Conservation (phyloP, 306 rosid species). For the Begonia fuchsioides region DNA sequence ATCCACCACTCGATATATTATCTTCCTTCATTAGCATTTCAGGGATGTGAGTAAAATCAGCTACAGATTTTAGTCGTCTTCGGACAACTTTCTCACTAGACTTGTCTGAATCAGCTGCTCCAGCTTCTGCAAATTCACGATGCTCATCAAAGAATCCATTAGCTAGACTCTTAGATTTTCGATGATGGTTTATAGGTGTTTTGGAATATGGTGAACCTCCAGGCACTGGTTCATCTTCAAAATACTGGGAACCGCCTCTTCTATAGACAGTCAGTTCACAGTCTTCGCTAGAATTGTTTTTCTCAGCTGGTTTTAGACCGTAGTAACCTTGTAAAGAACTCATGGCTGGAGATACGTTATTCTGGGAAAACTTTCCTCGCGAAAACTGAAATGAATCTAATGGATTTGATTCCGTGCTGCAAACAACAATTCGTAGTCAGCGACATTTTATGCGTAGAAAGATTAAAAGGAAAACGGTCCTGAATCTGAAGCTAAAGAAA, state of each 20-base stretch:
- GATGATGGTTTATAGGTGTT: slow-evolving; percentile 20
- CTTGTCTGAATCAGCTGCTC: slow-evolving; percentile 23
- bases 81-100: slow-evolving; percentile 32
- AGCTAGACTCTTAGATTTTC: slow-evolving; percentile 53
- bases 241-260: slow-evolving; percentile 17
- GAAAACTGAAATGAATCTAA: slow-evolving; percentile 50
- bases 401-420: slow-evolving; percentile 19
- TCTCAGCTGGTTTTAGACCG: slow-evolving; percentile 39
- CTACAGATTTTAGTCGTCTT: slow-evolving; percentile 55
- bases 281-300: slow-evolving; percentile 17
- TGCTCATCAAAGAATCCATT: slow-evolving; percentile 41
- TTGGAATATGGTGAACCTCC: slow-evolving; percentile 9
- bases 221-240: slow-evolving; percentile 23
- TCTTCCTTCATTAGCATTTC: slow-evolving; percentile 54
- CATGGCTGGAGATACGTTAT: slow-evolving; percentile 53
- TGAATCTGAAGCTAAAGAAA: no score
- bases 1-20: slow-evolving; percentile 26
- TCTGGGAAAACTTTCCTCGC: slow-evolving; percentile 26
- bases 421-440: slow-evolving; percentile 21
- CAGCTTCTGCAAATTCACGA: slow-evolving; percentile 18
- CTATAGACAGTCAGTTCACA: slow-evolving; percentile 21
- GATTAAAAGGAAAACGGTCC: no score
- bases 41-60: slow-evolving; percentile 38
- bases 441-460: slow-evolving; percentile 25
- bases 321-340: slow-evolving; percentile 65